Evolutionary conservation across 2,329 filamentous ascomycete genomes (phyloP), one percentile per base, ranked within the genome.

Genomic region (Fusarium odoratissimum): DNA sequence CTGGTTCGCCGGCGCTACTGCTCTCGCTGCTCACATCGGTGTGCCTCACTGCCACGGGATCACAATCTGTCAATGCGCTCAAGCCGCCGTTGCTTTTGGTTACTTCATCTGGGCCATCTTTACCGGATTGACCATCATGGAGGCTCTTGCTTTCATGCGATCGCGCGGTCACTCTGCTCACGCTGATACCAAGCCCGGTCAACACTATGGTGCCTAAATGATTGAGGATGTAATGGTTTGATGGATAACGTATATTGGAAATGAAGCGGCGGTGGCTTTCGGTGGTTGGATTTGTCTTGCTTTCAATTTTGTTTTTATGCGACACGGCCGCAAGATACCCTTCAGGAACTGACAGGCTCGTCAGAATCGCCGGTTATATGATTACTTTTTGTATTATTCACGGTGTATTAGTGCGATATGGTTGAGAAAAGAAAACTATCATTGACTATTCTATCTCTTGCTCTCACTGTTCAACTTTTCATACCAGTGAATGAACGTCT

Each of bases 1-100:
- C 85, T 97, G 95, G 95, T 96, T 98, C 79, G 91, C 92, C 1
- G 94, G 94, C 11, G 92, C 94, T 76, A 91, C 97, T 73, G 93
- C 94, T 0, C 82, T 95, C 16, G 94, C 92, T 1, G 91, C 90
- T 25, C 86, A 86, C 61, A 82, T 94, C 64, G 88, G 88, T 59
- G 86, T 88, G 21, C 83, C 89, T 0, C 82, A 79, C 13, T 83
- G 87, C 63, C 91, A 90, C 78, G 85, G 83, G 45, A 83, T 82
- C 54, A 83, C 81, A 23, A 85, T 84, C 21, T 95, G 93, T 80
- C 84, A 85, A 48, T 84, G 88, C 16, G 83, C 88, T 13, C 89
- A 92, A 82, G 91, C 91, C 8, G 90, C 88, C 5, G 85, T 89
- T 13, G 91, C 88, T 1, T 91, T 94, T 75, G 90, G 86, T 10